Evolutionary conservation across 345 rosid species (phyloP), one percentile per base, ranked within the genome.

Genomic region (Hypericum perforatum): DNA sequence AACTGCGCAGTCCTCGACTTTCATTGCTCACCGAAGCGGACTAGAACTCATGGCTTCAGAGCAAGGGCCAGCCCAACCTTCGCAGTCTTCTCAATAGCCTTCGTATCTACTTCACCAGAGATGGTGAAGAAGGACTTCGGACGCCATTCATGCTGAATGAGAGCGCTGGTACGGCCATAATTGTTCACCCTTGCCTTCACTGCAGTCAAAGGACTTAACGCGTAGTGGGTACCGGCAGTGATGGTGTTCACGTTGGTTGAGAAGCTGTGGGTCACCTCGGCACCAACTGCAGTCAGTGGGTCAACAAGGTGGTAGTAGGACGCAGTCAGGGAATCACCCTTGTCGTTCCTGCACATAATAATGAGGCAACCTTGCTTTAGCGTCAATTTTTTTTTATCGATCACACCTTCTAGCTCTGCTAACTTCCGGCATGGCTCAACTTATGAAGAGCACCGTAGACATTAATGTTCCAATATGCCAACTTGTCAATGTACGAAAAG

Each of bases 1-100:
- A 9, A 46, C 8, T 13, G 12, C 9, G 16, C 7, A 2, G 11
- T 3, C 54, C 13, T 11, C 40, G 12, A 41, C 15, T 50, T 38
- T 67, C 32, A 22, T 22, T 22, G 32, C 32, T 22, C 32, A 4
- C 2, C 4, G 32, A 22, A 22, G 32, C 32, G 32, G 32, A 22
- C 32, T 22, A 22, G 32, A 22, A 22, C 32, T 22, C 32, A 82
- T 15, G 74, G 71, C 15, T 42, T 55, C 38, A 74, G 51, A 13
- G 74, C 63, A 49, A 70, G 10, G 15, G 78, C 69, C 41, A 77
- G 13, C 43, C 89, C 89, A 46, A 79, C 6, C 67, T 67, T 79
- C 3, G 83, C 79, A 39, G 41, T 38, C 63, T 47, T 67, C 52
- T 15, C 59, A 14, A 10, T 7, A 45, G 52, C 61, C 37, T 44